Conservation (phyloP, 73 alveolate species). For the Paramecium biaurelia region DNA sequence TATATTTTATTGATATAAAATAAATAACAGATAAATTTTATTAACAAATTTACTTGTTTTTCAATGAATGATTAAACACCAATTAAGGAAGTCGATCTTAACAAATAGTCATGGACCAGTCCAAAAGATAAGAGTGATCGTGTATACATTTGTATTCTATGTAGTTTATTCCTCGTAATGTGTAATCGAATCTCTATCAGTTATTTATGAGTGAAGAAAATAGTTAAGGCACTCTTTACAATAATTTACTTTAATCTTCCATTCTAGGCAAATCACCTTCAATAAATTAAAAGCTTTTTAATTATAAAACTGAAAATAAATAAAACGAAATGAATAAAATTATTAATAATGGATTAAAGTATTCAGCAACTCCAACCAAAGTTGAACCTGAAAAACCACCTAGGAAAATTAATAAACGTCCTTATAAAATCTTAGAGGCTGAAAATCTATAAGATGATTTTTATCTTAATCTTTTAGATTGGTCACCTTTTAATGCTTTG, state of each 20-base stretch:
- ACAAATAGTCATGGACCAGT: constrained; percentile 16
- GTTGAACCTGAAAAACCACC: constrained; percentile 59
- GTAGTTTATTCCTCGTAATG: constrained; percentile 37
- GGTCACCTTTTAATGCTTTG: constrained; percentile 83
- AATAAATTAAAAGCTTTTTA: not conserved
- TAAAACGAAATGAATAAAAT: not conserved
- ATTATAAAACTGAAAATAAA: constrained; percentile 35
- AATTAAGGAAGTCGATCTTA: constrained; percentile 30
- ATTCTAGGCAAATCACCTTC: constrained; percentile 42
- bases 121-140: constrained; percentile 26
- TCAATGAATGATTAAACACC: constrained; percentile 48
- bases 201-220: constrained; percentile 37
- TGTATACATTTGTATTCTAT: not conserved
- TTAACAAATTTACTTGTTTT: constrained; percentile 2
- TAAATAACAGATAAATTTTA: not conserved
- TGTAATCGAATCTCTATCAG: constrained; percentile 6
- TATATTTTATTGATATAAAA: not conserved
- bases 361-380: not conserved
- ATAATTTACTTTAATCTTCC: constrained; percentile 10
- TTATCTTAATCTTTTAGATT: constrained; percentile 81
- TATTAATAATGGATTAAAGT: constrained; percentile 7
- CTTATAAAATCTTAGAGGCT: constrained; percentile 83
- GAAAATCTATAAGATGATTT: constrained; percentile 83
- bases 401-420: constrained; percentile 76
- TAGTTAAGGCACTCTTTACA: not conserved